Conservation (phyloP, 371 early-diverging fungal species). For the Amoeboaphelidium protococcarum region DNA sequence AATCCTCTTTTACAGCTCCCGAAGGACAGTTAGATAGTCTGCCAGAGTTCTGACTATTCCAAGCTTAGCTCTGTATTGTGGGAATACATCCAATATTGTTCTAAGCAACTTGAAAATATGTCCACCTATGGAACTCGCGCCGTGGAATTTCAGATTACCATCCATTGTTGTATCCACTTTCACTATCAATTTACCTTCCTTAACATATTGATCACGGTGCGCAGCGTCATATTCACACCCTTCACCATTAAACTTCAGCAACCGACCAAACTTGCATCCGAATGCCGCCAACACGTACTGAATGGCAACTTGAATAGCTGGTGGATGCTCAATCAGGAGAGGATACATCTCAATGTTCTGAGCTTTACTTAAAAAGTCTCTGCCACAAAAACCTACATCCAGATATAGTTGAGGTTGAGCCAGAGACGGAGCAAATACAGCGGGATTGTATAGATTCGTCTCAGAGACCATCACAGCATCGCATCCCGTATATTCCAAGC, state of each 20-base stretch:
- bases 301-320: background rate
- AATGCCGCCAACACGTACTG: background rate
- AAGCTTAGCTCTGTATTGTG: background rate
- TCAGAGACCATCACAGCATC: slow-evolving; percentile 91
- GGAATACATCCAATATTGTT: slow-evolving; percentile 7
- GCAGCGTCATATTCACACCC: background rate
- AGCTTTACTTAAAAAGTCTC: slow-evolving; percentile 6
- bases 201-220: slow-evolving; percentile 23
- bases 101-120: slow-evolving; percentile 85
- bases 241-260: background rate
- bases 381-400: slow-evolving; percentile 4
- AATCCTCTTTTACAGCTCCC: background rate
- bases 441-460: slow-evolving; percentile 75
- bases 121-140: slow-evolving; percentile 32
- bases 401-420: slow-evolving; percentile 42
- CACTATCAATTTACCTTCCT: slow-evolving; percentile 44
- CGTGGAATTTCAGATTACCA: slow-evolving; percentile 22
- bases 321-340: background rate
- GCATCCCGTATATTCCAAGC: slow-evolving; percentile 64
- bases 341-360: background rate
- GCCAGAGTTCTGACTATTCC: background rate
- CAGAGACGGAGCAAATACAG: slow-evolving; percentile 32
- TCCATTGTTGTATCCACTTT: too few species aligned
- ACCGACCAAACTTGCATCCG: background rate
- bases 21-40: background rate